These are phyloP conservation scores for Endoconidiophora laricicola DNA, from an alignment of 2,329 filamentous ascomycete genomes.

Conservation along the genomic window DNA sequence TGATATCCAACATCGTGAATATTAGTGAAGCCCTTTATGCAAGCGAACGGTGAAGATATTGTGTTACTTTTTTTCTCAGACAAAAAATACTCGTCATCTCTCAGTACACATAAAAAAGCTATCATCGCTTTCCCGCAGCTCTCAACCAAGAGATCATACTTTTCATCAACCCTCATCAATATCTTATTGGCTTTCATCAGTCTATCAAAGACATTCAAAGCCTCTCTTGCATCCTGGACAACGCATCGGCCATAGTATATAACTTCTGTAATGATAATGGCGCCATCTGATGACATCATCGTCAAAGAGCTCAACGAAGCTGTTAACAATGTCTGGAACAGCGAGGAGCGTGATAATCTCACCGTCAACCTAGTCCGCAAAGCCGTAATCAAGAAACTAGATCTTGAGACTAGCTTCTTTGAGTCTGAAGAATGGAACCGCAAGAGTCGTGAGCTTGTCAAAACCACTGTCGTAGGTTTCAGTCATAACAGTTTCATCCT, in stretches of 20 bases:
- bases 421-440: conserved; percentile 35
- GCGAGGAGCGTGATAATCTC: conserved; percentile 27
- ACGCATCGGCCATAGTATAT: too few species aligned
- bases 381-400: conserved; percentile 30
- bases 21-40: too few species aligned
- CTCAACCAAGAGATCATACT: background rate
- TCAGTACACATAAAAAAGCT: too few species aligned
- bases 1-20: too few species aligned
- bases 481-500: background rate
- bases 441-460: conserved; percentile 41
- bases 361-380: conserved; percentile 42
- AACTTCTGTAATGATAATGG: conserved; percentile 19
- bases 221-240: too few species aligned
- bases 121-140: too few species aligned
- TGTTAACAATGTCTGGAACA: conserved; percentile 29
- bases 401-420: conserved; percentile 35
- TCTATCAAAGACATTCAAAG: too few species aligned
- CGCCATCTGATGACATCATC: conserved; percentile 26
- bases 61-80: too few species aligned
- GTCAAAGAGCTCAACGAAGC: conserved; percentile 30
- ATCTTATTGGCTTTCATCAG: too few species aligned
- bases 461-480: conserved; percentile 33
- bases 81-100: too few species aligned
- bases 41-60: too few species aligned
- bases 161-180: background rate